Evolutionary conservation across 139 green algal genomes (phyloP).

Genomic region (Auxenochlorella protothecoides): DNA sequence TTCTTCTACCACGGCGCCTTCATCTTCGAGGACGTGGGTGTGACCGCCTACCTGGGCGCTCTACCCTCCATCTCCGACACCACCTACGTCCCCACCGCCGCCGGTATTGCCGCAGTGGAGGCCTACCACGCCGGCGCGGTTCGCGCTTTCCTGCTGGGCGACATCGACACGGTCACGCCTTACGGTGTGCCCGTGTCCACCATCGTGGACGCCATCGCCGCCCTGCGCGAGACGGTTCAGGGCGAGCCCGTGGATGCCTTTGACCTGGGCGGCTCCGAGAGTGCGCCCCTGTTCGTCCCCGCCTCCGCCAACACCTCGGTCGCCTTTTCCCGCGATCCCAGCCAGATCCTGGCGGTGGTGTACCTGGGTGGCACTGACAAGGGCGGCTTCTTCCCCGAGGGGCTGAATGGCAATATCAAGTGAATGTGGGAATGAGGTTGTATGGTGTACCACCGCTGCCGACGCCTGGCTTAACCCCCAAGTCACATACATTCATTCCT

Average conservation of each 20-base stretch:
- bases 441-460: no score
- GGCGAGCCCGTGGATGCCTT: conserved; percentile 7
- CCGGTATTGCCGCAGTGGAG: conserved; percentile 37
- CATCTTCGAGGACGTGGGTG: conserved; percentile 53
- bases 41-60: conserved; percentile 35
- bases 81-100: conserved; percentile 20
- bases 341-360: conserved; percentile 30
- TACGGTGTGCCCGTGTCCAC: background rate
- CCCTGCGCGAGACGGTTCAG: conserved; percentile 23
- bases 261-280: background rate
- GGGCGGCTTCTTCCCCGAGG: conserved; percentile 32
- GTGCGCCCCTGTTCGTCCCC: background rate
- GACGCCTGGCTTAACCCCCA: no score
- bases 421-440: no score
- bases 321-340: conserved; percentile 7
- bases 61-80: conserved; percentile 12
- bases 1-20: conserved; percentile 46
- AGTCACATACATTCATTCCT: no score
- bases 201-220: conserved; percentile 26
- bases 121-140: conserved; percentile 43
- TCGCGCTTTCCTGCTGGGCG: conserved; percentile 13
- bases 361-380: conserved; percentile 17
- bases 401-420: conserved; percentile 21
- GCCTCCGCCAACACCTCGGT: conserved; percentile 3
- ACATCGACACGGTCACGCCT: conserved; percentile 1